These are phyloP conservation scores for Anaeramoeba flamelloides DNA, from an alignment of 78 protist species.

Conservation along the genomic window DNA sequence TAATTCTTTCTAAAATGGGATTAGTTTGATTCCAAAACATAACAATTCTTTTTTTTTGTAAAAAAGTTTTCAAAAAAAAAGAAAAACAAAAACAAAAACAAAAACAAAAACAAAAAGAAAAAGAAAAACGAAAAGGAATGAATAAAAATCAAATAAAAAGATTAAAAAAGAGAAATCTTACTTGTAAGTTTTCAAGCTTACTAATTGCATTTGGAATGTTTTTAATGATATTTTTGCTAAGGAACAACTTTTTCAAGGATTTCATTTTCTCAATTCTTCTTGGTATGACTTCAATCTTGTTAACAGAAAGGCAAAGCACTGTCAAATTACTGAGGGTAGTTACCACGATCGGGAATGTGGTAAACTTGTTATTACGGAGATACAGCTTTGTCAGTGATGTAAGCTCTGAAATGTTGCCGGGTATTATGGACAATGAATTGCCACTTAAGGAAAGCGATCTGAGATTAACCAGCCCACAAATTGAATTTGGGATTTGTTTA, in stretches of 20 bases:
- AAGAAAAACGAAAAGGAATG: not conserved
- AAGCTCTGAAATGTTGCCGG: not conserved
- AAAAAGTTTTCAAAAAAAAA: too few species aligned
- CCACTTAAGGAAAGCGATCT: not conserved
- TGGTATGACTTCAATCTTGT: not conserved
- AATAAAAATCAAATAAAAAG: not conserved
- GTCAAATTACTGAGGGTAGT: not conserved
- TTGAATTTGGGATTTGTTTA: not conserved
- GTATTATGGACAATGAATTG: not conserved
- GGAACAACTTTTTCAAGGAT: not conserved
- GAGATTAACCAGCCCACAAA: not conserved
- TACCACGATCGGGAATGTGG: not conserved
- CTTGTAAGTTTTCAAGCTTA: not conserved
- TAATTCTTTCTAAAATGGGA: too few species aligned
- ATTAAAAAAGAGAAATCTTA: not conserved
- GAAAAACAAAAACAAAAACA: too few species aligned
- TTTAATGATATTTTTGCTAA: not conserved
- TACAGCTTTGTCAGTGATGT: not conserved
- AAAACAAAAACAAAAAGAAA: too few species aligned
- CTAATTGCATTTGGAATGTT: not conserved
- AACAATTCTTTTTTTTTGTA: too few species aligned
- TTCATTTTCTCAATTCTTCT: not conserved
- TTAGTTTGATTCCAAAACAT: too few species aligned
- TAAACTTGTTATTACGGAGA: not conserved
- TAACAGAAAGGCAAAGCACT: not conserved